Percentiles rank a stretch among this genome's conserved stretches.
Conservation (phyloP, 768 basidiomycete species). For the Sistotremastrum niveocremeum region DNA sequence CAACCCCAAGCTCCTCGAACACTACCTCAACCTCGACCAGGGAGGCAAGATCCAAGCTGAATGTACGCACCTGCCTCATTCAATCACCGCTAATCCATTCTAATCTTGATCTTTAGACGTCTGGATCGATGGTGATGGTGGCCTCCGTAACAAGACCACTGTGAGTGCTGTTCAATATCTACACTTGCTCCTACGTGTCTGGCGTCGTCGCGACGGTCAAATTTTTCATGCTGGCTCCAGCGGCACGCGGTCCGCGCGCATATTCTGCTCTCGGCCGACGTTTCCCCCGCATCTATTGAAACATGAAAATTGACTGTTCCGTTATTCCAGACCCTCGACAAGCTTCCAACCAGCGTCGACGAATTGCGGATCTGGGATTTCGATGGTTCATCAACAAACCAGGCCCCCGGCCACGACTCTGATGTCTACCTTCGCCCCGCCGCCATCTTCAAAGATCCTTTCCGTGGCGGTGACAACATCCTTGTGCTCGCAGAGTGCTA, state of each 20-base stretch:
- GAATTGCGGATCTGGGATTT: conserved; percentile 98
- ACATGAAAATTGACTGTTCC: background rate
- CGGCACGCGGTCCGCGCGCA: background rate
- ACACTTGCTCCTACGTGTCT: background rate
- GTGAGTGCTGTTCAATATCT: conserved; percentile 27
- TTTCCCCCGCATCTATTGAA: background rate
- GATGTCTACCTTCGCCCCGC: conserved; percentile 97
- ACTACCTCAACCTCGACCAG: conserved; percentile 80
- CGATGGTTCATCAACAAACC: conserved; percentile 95
- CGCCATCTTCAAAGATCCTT: conserved; percentile 97
- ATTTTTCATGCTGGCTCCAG: background rate
- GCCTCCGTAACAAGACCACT: conserved; percentile 93
- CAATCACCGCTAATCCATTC: conserved; percentile 4
- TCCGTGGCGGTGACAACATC: conserved; percentile 98
- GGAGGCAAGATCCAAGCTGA: conserved; percentile 92
- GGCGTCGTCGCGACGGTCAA: background rate
- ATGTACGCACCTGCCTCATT: conserved; percentile 32
- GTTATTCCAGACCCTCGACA: conserved; percentile 58
- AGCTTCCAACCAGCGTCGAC: conserved; percentile 76
- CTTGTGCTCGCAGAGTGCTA: conserved; percentile 94
- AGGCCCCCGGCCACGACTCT: conserved; percentile 90
- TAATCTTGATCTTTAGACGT: conserved; percentile 46
- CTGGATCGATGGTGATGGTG: conserved; percentile 94
- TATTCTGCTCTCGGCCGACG: background rate
- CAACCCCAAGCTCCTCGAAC: conserved; percentile 76